A percentile compares a stretch with the other conserved stretches of the same genome.
phyloP scores from a whole-genome alignment of 495 filamentous ascomycete species.

The Tuber aestivum region DNA sequence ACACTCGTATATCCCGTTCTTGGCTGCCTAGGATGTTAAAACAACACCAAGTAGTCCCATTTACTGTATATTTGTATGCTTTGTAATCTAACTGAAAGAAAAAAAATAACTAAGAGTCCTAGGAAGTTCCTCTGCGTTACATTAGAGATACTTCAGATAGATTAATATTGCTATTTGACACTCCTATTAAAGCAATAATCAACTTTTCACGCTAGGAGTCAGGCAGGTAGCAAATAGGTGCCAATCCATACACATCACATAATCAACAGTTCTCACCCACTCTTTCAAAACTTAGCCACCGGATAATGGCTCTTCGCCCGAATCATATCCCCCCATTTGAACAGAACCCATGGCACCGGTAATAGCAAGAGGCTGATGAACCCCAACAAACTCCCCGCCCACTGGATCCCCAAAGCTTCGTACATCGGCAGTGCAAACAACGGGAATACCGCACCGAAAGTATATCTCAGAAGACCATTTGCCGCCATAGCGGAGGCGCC shows the following conservation, averaged over 20 bases:
- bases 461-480: constrained; percentile 59
- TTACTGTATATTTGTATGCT: too few species aligned
- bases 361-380: constrained; percentile 54
- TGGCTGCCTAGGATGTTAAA: too few species aligned
- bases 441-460: constrained; percentile 57
- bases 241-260: neutral
- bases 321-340: constrained; percentile 49
- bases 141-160: neutral
- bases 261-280: neutral
- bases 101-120: neutral
- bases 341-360: constrained; percentile 54
- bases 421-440: constrained; percentile 55
- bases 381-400: constrained; percentile 56
- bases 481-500: constrained; percentile 58
- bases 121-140: neutral
- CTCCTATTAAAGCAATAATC: neutral
- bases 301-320: constrained; percentile 47
- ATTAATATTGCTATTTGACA: neutral
- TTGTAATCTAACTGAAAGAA: neutral
- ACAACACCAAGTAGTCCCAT: too few species aligned
- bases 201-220: neutral
- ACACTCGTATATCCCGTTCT: too few species aligned
- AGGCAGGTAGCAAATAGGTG: neutral
- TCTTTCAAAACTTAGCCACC: neutral
- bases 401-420: constrained; percentile 49